A percentile compares a stretch with the other conserved stretches of the same genome.
These are phyloP conservation scores for Suaeda aralocaspica DNA, from an alignment of 148 eudicot genomes.

Conservation along the genomic window DNA sequence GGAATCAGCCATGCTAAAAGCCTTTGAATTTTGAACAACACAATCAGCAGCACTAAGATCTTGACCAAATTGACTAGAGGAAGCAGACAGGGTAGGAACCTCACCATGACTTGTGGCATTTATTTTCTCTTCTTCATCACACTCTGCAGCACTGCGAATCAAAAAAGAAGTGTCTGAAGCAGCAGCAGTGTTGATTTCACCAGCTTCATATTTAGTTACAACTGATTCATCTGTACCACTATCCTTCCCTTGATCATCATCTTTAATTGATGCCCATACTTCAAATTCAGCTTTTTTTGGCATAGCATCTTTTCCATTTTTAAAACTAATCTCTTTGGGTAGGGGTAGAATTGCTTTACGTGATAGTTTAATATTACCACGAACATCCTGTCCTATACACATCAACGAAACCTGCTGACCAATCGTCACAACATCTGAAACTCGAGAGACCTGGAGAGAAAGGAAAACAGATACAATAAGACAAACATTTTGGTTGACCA, in stretches of 20 bases:
- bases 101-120: conserved; percentile 21
- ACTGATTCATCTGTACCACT: conserved; percentile 23
- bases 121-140: conserved; percentile 71
- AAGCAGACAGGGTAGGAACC: conserved; percentile 12
- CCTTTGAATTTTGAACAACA: conserved; percentile 50
- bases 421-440: conserved; percentile 70
- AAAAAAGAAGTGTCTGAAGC: conserved; percentile 37
- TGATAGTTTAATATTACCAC: conserved; percentile 88
- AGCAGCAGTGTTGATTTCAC: conserved; percentile 20
- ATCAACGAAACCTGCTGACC: conserved; percentile 70
- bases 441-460: conserved; percentile 53
- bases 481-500: background rate
- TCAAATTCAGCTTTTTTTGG: conserved; percentile 26
- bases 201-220: conserved; percentile 27
- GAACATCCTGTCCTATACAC: conserved; percentile 86
- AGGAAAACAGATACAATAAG: background rate
- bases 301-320: conserved; percentile 21
- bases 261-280: conserved; percentile 24
- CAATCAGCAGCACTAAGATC: conserved; percentile 69
- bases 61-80: conserved; percentile 40
- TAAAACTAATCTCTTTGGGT: conserved; percentile 28
- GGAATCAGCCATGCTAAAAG: background rate
- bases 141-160: conserved; percentile 71
- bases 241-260: conserved; percentile 30
- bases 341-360: conserved; percentile 61